These are phyloP conservation scores for Hanseniaspora lachancei DNA, from an alignment of 805 yeast species.

Conservation along the genomic window DNA sequence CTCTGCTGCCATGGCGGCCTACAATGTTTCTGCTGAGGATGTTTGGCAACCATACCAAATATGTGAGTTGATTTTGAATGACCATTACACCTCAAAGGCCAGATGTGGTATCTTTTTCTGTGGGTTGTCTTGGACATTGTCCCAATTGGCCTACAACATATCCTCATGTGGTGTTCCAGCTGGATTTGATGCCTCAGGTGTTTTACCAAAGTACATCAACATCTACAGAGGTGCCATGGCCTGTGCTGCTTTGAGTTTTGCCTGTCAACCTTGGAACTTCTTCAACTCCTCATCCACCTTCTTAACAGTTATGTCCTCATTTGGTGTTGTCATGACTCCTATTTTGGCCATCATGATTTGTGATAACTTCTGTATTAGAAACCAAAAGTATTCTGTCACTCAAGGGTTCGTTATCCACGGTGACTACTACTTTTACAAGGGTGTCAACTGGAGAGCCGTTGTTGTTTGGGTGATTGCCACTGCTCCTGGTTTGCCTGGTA, in stretches of 20 bases:
- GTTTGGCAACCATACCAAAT: constrained; percentile 31
- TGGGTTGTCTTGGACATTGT: constrained; percentile 28
- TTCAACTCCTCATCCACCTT: constrained; percentile 29
- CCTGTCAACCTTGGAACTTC: constrained; percentile 30
- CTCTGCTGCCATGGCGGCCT: constrained; percentile 27
- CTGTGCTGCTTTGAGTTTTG: constrained; percentile 28
- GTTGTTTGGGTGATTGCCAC: constrained; percentile 27
- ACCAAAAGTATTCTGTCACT: constrained; percentile 27
- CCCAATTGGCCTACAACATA: constrained; percentile 32
- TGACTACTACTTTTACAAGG: constrained; percentile 30
- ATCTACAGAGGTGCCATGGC: constrained; percentile 32
- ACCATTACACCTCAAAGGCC: constrained; percentile 26
- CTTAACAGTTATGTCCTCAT: constrained; percentile 30
- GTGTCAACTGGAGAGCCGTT: constrained; percentile 31
- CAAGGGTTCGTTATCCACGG: constrained; percentile 21
- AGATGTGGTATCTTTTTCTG: constrained; percentile 32
- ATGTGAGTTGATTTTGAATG: constrained; percentile 22
- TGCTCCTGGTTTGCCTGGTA: constrained; percentile 41
- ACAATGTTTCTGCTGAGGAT: constrained; percentile 21
- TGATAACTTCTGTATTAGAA: constrained; percentile 31
- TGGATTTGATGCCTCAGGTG: constrained; percentile 34
- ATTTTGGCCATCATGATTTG: constrained; percentile 30
- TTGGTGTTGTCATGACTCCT: constrained; percentile 30
- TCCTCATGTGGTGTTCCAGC: constrained; percentile 32
- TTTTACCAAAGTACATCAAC: constrained; percentile 30